Conservation (phyloP, 2,329 filamentous ascomycete genomes). For the Fusarium bactridioides region DNA sequence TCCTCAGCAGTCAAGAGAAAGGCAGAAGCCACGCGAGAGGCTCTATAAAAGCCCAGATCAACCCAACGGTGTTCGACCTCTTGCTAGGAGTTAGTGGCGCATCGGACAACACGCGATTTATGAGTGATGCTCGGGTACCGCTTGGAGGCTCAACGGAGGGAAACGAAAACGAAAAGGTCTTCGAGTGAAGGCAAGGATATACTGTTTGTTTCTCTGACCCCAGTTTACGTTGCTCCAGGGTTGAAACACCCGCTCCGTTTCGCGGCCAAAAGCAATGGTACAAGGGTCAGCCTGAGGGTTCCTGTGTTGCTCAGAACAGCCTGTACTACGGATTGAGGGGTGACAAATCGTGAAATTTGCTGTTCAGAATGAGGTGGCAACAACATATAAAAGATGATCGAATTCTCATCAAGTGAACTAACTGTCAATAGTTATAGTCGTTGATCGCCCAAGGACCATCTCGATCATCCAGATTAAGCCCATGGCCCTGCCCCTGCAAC, state of each 20-base stretch:
- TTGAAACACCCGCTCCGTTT: slow-evolving; percentile 38
- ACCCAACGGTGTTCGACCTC: not conserved
- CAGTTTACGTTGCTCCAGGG: slow-evolving; percentile 6
- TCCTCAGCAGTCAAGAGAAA: not conserved
- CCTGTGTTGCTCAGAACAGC: not conserved
- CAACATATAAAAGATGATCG: not conserved
- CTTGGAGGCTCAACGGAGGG: not conserved
- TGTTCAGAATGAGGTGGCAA: not conserved
- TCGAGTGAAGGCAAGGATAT: not conserved
- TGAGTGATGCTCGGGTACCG: not conserved
- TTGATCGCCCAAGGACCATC: not conserved
- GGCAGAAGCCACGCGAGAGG: slow-evolving; percentile 12
- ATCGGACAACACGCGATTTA: not conserved
- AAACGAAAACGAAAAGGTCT: not conserved
- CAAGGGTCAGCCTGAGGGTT: slow-evolving; percentile 16
- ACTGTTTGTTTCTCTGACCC: slow-evolving; percentile 21
- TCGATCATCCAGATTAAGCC: slow-evolving; percentile 13
- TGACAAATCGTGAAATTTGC: not conserved
- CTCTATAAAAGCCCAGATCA: not conserved
- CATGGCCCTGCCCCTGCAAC: slow-evolving; percentile 8
- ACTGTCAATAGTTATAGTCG: not conserved
- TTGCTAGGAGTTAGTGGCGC: not conserved
- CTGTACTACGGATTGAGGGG: not conserved
- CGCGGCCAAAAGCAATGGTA: slow-evolving; percentile 1
- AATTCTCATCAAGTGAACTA: not conserved